phyloP scores from a whole-genome alignment of 83 land plant species.

The Diphasiastrum complanatum region DNA sequence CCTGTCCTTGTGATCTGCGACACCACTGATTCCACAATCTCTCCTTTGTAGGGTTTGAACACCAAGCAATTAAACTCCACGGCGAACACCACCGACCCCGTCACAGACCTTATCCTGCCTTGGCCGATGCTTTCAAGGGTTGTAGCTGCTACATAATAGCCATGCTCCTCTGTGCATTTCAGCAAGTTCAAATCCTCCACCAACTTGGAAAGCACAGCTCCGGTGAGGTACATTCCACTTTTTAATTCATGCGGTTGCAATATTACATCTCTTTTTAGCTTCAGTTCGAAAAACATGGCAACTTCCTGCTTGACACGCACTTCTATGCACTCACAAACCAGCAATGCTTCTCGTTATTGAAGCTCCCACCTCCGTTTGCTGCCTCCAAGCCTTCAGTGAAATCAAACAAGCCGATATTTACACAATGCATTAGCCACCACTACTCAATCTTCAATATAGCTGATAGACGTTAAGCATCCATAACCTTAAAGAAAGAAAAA shows the following conservation, averaged over 20 bases:
- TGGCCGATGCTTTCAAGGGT: not conserved
- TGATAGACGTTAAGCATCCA: too few relatives aligned
- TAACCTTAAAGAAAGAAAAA: too few relatives aligned
- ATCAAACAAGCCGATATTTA: too few relatives aligned
- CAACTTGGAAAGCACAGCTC: not conserved
- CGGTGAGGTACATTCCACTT: not conserved
- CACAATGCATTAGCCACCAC: too few relatives aligned
- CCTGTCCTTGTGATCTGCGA: not conserved
- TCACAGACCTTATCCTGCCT: not conserved
- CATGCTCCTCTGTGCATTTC: conserved; percentile 15
- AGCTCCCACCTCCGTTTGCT: too few relatives aligned
- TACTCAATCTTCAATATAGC: too few relatives aligned
- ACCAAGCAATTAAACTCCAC: conserved; percentile 8
- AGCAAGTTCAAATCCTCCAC: not conserved
- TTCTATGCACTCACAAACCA: too few relatives aligned
- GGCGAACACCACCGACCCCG: conserved; percentile 5
- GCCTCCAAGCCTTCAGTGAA: too few relatives aligned
- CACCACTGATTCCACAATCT: conserved; percentile 7
- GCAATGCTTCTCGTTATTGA: too few relatives aligned
- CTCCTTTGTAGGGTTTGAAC: not conserved
- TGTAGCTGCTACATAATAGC: conserved; percentile 14
- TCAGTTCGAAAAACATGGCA: not conserved
- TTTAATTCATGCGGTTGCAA: not conserved
- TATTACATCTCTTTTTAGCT: not conserved
- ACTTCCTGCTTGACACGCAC: not conserved